Percentiles rank a stretch among this genome's conserved stretches.
Conservation (phyloP, 2,329 filamentous ascomycete species). For the Ceratocystis smalleyi region DNA sequence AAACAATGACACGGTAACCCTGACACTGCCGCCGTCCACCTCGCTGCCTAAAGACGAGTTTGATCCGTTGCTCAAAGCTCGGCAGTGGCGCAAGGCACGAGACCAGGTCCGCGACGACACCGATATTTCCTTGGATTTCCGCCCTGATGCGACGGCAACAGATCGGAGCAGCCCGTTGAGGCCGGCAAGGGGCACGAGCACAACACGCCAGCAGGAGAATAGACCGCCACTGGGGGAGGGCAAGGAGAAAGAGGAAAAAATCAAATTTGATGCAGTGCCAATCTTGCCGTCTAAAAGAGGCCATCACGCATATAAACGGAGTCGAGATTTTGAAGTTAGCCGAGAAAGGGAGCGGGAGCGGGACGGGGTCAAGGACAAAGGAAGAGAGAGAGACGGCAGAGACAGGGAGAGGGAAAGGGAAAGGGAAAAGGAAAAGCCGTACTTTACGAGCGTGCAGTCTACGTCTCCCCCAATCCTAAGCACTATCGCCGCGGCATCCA, state of each 20-base stretch:
- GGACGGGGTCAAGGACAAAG: background rate
- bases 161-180: conserved; percentile 12
- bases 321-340: too few species aligned
- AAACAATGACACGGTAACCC: background rate
- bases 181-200: background rate
- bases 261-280: too few species aligned
- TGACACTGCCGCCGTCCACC: background rate
- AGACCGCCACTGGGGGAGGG: background rate
- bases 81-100: conserved; percentile 22
- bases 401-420: background rate
- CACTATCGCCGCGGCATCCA: background rate
- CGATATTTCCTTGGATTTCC: conserved; percentile 11
- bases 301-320: background rate
- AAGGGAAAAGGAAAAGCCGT: background rate
- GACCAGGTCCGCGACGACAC: conserved; percentile 26
- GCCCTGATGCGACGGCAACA: conserved; percentile 6
- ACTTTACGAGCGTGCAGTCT: too few species aligned
- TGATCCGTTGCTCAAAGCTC: background rate
- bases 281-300: background rate
- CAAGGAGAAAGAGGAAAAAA: too few species aligned
- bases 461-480: background rate
- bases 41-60: background rate
- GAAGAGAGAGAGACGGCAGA: background rate
- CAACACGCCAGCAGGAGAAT: background rate
- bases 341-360: background rate